A percentile compares a stretch with the other conserved stretches of the same genome.
Conservation (phyloP, 306 rosid species). For the Ammopiptanthus mongolicus region DNA sequence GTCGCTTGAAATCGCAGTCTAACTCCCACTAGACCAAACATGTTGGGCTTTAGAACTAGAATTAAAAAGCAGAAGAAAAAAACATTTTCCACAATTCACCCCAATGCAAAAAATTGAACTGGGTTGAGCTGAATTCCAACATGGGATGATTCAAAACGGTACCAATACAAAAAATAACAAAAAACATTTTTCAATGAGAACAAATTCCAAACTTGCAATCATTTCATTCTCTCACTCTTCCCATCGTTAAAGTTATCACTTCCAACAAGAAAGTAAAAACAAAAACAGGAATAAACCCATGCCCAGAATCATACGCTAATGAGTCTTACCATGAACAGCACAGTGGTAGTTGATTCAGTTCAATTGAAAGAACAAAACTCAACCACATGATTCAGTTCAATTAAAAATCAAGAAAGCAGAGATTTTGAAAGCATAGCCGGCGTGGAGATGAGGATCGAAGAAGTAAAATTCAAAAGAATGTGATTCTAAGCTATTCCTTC, state of each 20-base stretch:
- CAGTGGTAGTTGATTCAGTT: conserved; percentile 18
- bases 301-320: not conserved
- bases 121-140: not conserved
- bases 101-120: not conserved
- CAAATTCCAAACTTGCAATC: not conserved
- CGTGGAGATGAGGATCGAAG: conserved; percentile 17
- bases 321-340: conserved; percentile 33
- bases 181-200: not conserved
- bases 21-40: too few relatives aligned
- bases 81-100: not conserved
- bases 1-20: too few relatives aligned
- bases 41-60: too few relatives aligned
- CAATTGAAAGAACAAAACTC: conserved; percentile 16
- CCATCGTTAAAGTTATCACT: conserved; percentile 9
- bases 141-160: conserved; percentile 1
- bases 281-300: not conserved
- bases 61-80: too few relatives aligned
- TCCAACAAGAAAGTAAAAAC: not conserved
- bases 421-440: conserved; percentile 6
- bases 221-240: conserved; percentile 8
- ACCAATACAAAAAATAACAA: not conserved
- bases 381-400: not conserved
- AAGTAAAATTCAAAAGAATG: conserved; percentile 16
- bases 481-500: conserved; percentile 15
- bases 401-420: conserved; percentile 7